phyloP scores from a whole-genome alignment of 2,329 filamentous ascomycete species.

The Pseudopithomyces maydicus region DNA sequence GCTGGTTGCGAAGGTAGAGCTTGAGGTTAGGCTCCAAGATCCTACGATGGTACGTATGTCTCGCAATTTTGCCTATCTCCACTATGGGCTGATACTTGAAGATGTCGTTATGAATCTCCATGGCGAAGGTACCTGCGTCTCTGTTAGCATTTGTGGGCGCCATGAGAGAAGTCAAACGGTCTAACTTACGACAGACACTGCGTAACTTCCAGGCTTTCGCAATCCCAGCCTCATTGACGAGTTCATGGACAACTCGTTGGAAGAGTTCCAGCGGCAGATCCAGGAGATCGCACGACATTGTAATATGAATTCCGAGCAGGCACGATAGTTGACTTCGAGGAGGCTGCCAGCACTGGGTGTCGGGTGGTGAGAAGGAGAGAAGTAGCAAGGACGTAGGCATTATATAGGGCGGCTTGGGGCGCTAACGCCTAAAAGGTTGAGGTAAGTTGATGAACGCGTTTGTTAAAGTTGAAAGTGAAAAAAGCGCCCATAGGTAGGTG shows the following conservation, averaged over 20 bases:
- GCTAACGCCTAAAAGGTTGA: too few relatives aligned
- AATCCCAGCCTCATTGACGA: conserved; percentile 4
- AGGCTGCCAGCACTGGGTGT: too few relatives aligned
- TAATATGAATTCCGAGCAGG: background rate
- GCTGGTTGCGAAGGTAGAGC: background rate
- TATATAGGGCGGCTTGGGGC: too few relatives aligned
- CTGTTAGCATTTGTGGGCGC: background rate
- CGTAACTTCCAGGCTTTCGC: conserved; percentile 10
- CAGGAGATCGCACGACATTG: conserved; percentile 2
- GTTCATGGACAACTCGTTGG: conserved; percentile 8
- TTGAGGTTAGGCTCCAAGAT: background rate
- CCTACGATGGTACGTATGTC: background rate
- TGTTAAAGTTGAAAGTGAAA: too few relatives aligned
- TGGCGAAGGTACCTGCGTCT: conserved; percentile 5
- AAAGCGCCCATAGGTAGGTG: too few relatives aligned
- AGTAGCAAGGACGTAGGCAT: too few relatives aligned
- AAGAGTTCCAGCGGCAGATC: conserved; percentile 13
- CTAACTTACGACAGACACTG: conserved; percentile 8
- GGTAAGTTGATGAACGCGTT: too few relatives aligned
- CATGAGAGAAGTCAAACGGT: background rate
- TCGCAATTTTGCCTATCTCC: background rate
- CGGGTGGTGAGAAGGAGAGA: too few relatives aligned
- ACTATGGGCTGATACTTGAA: conserved; percentile 6
- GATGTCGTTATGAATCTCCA: conserved; percentile 5
- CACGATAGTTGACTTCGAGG: too few relatives aligned